phyloP scores from a whole-genome alignment of 2,329 filamentous ascomycete species.

The Aspergillus pseudoviridinutans region DNA sequence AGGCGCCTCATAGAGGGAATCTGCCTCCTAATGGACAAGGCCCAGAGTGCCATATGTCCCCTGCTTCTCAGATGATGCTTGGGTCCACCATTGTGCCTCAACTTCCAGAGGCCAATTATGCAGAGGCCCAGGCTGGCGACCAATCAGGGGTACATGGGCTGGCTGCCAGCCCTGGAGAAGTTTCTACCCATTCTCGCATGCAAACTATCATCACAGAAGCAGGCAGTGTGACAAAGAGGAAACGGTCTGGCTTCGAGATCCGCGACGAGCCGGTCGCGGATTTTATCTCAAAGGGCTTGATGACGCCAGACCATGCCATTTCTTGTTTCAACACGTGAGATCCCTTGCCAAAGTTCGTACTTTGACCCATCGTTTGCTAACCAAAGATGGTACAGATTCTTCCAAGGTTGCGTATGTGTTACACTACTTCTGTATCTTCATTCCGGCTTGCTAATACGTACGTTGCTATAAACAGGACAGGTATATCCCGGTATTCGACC shows the following conservation, averaged over 20 bases:
- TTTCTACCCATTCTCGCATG: background rate
- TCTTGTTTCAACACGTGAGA: conserved; percentile 27
- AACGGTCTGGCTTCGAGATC: conserved; percentile 32
- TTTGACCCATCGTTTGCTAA: background rate
- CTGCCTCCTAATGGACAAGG: background rate
- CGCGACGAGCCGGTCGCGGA: conserved; percentile 30
- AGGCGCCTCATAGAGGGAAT: background rate
- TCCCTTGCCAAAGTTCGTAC: background rate
- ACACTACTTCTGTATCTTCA: background rate
- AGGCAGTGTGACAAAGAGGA: conserved; percentile 19
- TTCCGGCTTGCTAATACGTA: background rate
- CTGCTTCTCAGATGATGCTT: background rate
- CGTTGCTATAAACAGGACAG: conserved; percentile 34
- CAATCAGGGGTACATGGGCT: background rate
- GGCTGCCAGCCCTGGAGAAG: background rate
- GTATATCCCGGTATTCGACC: conserved; percentile 49
- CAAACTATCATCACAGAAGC: conserved; percentile 1
- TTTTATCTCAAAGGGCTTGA: conserved; percentile 33
- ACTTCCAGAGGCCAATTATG: background rate
- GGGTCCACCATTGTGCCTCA: background rate
- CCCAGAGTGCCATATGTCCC: background rate
- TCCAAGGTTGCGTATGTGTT: conserved; percentile 33
- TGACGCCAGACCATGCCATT: conserved; percentile 30
- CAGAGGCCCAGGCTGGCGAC: background rate
- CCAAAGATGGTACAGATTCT: conserved; percentile 24